Base-by-base conservation (phyloP, 306 rosid genomes). In the Pterocarpus santalinus region DNA sequence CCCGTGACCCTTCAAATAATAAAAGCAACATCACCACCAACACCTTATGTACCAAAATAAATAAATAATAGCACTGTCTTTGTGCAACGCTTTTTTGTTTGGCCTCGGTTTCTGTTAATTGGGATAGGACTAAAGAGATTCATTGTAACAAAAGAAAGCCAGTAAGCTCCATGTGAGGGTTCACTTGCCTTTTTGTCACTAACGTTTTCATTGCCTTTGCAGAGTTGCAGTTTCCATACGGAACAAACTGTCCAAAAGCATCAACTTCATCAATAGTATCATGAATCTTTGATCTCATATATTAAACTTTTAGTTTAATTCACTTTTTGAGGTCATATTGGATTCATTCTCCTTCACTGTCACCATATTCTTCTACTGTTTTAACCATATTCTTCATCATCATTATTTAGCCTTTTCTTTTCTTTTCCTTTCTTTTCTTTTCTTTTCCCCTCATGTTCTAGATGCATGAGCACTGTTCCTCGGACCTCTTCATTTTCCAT, bases 141-240 rank as follows among this genome's bases (percentile, higher is more conserved):
- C 22, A 38, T 43, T 76, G 36, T 60, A 52, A 39, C 11, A 63
- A 41, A 51, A 55, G 16, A 36, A 83, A 53, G 46, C 53, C 30
- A 70, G 33, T 5, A 51, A 51, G n/a, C 14, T 14, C 38, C 80
- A 46, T 58, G 80, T 55, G 58, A 65, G 9, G 64, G 65, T 9
- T 77, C 33, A 58, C 47, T 28, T 60, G 35, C 72, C 72, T 22
- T 14, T 82, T 68, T 68, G 76, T 75, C 81, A 46, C 61, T 22
- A 35, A 75, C 5, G 17, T 34, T 63, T 35, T 57, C 47, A 28
- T 35, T 62, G 43, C 17, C 47, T 8, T 35, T 62, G 55, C 17
- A 49, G 43, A n/a, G n/a, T 75, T 22, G 28, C 28, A 14, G 8
- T 62, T 36, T 51, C 15, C 56, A 22, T 38, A 43, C n/a, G 22